Percentiles rank a stretch among this genome's conserved stretches.
Conservation (phyloP, 1,284 basidiomycete species). For the Inonotus hispidus region DNA sequence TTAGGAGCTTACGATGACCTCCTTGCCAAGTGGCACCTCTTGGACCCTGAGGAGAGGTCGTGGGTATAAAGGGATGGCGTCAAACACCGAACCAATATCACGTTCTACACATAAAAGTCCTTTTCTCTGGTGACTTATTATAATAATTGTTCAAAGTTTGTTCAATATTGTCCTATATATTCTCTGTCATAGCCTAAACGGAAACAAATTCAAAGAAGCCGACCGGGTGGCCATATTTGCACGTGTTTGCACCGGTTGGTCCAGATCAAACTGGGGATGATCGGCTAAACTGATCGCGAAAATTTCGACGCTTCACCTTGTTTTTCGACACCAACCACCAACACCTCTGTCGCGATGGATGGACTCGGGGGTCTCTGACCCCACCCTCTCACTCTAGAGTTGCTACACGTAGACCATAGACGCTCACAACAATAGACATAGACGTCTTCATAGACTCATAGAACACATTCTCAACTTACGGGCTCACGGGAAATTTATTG, state of each 20-base stretch:
- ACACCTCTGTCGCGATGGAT: slow-evolving; percentile 13
- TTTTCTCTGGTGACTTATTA: too few relatives aligned
- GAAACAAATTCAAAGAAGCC: too few relatives aligned
- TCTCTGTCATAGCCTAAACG: too few relatives aligned
- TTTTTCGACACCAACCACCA: not conserved
- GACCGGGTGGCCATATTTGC: slow-evolving; percentile 7
- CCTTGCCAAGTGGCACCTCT: slow-evolving; percentile 24
- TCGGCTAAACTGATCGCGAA: not conserved
- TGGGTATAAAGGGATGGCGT: slow-evolving; percentile 24
- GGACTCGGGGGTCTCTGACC: slow-evolving; percentile 20
- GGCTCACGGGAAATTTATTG: not conserved
- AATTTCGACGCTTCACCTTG: not conserved
- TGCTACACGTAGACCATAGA: slow-evolving; percentile 10
- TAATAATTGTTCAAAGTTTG: too few relatives aligned
- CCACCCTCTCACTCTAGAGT: slow-evolving; percentile 2
- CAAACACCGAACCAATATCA: not conserved
- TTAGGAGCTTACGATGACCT: too few relatives aligned
- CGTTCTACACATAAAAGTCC: too few relatives aligned
- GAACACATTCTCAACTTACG: not conserved
- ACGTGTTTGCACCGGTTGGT: not conserved
- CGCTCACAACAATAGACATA: slow-evolving; percentile 10
- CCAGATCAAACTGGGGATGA: not conserved
- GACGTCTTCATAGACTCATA: slow-evolving; percentile 7
- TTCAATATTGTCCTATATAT: too few relatives aligned
- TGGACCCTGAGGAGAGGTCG: slow-evolving; percentile 28